Base-by-base conservation (phyloP, 176 grass and related monocot genomes). In the Zizania latifolia region DNA sequence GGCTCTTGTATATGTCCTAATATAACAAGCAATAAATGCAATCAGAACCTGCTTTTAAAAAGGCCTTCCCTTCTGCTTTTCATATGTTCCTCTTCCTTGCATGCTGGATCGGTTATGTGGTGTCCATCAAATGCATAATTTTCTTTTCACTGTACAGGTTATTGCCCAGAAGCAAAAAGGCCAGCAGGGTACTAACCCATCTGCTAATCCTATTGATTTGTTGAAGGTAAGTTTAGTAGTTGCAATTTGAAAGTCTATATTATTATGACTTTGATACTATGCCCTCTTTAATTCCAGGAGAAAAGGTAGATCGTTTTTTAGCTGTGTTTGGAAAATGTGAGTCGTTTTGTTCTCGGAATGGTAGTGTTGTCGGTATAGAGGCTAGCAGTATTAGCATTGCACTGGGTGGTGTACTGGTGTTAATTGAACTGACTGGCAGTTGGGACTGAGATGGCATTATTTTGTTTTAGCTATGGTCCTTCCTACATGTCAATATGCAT, bases 141-240 rank as follows among this genome's bases (percentile, higher is more conserved):
- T 23, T 62, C 24, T 26, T 60, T 77, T 36, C 19, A 59, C 58
- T 77, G 28, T 6, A 71, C 81, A 84, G 74, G 77, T 77, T 48
- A 70, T 67, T 23, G 74, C 74, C 46, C 91, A 99, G 82, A 99
- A 99, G 83, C 92, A 90, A 58, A 99, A 99, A 62, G 92, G 69
- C n/a, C 89, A 41, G 51, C 89, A 41, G 58, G 64, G 32, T 61
- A 17, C 85, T 23, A 60, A 81, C 56, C 58, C 86, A 56, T 70
- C 83, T 68, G 84, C 79, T 65, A 41, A 72, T 21, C 63, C 94
- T 86, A 74, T 97, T 78, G 82, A 97, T 69, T 71, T 92, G 8
- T 88, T 94, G 63, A 92, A 92, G 89, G 89, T 91, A 82, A 86
- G 51, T 39, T 32, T 55, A 41, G 62, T 81, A 19, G 10, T 68